Evolutionary conservation across 441 rosid genomes (phyloP), one percentile per base, ranked within the genome.

Genomic region (Gossypium schwendimanii): DNA sequence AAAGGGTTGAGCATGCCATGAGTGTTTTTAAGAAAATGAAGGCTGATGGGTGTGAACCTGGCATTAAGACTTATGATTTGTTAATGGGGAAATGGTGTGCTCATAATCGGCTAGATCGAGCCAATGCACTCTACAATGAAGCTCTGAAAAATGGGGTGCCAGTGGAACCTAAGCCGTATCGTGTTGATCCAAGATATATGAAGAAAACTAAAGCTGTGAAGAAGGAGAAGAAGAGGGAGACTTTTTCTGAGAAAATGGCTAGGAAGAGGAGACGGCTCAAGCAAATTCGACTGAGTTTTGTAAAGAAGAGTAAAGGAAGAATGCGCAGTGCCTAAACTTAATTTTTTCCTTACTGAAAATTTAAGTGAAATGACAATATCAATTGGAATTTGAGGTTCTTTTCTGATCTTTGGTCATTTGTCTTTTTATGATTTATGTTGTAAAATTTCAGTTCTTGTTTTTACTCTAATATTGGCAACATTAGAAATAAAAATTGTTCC

Each of bases 1-100:
- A 94, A 89, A 91, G 99, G 88, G 65, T 91, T 81, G 96, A 94
- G 78, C 98, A 94, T 70, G 97, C 97, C 0, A 82, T 91, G 93
- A 81, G 62, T 64, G 87, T 94, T 73, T 94, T 91, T 71, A 81
- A 84, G 81, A 91, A 75, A 83, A 92, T 94, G 97, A 94, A 92
- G 81, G 84, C 80, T 0, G 87, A 83, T 78, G 87, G 92, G 8
- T 80, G 90, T 77, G 84, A 84, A 64, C 98, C 97, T 0, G 94
- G 93, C 63, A 69, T 87, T 59, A 85, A 87, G 85, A 88, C 91
- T 45, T 94, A 89, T 49, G 92, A 92, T 75, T 69, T 94, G 84
- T 85, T 94, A 80, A 87, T 92, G 84, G 88, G 84, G 52, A 94
- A 89, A 45, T 85, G 90, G 88, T 85, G 89, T 63, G 84, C 87